Percentiles rank a stretch among this genome's conserved stretches.
phyloP scores from a whole-genome alignment of 208 protist species.

The Leishmania mexicana region DNA sequence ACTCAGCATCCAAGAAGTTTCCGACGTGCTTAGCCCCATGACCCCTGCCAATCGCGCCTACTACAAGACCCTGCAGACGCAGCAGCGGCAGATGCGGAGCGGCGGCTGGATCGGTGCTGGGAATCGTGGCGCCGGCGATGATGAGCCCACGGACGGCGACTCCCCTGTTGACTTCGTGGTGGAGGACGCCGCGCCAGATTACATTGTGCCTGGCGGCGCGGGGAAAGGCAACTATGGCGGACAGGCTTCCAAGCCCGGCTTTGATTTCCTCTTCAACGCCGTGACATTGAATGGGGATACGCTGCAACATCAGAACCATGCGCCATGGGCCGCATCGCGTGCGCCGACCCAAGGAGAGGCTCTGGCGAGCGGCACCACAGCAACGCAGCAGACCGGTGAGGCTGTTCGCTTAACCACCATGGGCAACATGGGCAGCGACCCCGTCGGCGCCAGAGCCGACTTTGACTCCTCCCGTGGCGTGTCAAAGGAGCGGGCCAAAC shows the following conservation, averaged over 20 bases:
- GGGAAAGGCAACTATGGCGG: background rate
- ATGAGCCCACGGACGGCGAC: constrained; percentile 2
- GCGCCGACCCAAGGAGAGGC: background rate
- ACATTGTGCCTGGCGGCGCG: no score
- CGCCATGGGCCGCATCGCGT: background rate
- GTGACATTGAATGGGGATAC: no score
- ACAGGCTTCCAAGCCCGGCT: background rate
- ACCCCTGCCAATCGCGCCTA: constrained; percentile 5
- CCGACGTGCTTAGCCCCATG: constrained; percentile 27
- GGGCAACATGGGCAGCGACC: constrained; percentile 7
- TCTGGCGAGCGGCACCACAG: background rate
- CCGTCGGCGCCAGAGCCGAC: constrained; percentile 1
- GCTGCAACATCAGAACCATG: background rate
- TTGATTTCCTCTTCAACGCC: no score
- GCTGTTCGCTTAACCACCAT: constrained; percentile 8
- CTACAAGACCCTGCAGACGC: constrained; percentile 8
- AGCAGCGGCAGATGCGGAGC: constrained; percentile 6
- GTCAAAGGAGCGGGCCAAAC: constrained; percentile 25
- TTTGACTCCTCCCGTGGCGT: constrained; percentile 31
- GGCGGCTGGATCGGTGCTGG: background rate
- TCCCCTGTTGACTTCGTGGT: background rate
- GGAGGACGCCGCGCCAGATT: constrained; percentile 6
- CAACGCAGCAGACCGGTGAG: constrained; percentile 11
- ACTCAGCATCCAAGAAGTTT: constrained; percentile 19
- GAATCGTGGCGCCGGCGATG: background rate